Conservation (phyloP, 768 basidiomycete genomes). For the Sarcomyxa edulis region DNA sequence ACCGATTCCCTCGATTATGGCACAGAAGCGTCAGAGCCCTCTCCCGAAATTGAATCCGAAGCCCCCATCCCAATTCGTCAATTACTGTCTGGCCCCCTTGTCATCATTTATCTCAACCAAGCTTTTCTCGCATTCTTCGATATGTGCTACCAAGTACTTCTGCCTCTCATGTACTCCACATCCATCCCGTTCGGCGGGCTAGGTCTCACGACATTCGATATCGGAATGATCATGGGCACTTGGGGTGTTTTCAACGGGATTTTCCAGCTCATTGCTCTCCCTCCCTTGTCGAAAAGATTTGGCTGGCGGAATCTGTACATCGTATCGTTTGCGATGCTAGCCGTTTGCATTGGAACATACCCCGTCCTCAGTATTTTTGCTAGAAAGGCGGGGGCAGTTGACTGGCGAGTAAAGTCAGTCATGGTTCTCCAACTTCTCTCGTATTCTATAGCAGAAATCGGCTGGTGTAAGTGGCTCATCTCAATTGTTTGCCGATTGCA, state of each 20-base stretch:
- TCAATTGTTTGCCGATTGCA: not conserved
- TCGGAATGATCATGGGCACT: conserved; percentile 52
- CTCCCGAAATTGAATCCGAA: too few relatives aligned
- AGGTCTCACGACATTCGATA: conserved; percentile 51
- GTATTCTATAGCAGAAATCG: conserved; percentile 11
- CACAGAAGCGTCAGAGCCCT: too few relatives aligned
- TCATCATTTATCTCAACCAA: conserved; percentile 1
- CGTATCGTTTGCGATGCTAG: conserved; percentile 8
- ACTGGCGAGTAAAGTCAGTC: conserved; percentile 10
- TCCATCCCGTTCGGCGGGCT: conserved; percentile 64
- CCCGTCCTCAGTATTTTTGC: conserved; percentile 13
- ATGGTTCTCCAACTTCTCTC: conserved; percentile 12
- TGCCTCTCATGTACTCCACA: conserved; percentile 68
- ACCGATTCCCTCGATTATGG: too few relatives aligned
- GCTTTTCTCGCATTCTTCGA: conserved; percentile 16
- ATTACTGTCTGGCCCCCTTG: too few relatives aligned
- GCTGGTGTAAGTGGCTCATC: conserved; percentile 9
- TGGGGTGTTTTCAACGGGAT: conserved; percentile 48
- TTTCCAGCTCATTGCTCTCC: conserved; percentile 45
- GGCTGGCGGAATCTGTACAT: conserved; percentile 45
- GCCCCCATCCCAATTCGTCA: too few relatives aligned
- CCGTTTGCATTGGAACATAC: conserved; percentile 10
- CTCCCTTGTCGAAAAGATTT: conserved; percentile 35
- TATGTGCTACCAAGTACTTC: conserved; percentile 44
- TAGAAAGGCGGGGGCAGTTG: conserved; percentile 9